Conservation (phyloP, 1,284 basidiomycete species). For the Dichomitus squalens region DNA sequence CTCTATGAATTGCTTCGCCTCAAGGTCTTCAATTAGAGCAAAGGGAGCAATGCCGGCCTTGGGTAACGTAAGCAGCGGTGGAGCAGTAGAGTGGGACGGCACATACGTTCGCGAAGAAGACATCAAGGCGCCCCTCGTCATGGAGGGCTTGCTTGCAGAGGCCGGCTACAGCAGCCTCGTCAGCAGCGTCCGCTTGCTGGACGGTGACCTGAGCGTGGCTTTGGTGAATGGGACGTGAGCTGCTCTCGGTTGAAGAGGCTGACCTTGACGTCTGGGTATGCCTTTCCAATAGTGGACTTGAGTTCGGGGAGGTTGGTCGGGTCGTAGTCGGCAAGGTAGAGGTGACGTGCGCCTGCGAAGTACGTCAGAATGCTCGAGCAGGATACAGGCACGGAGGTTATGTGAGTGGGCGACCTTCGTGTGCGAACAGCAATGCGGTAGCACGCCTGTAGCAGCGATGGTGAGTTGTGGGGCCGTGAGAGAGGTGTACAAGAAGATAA, state of each 20-base stretch:
- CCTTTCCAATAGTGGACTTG: constrained; percentile 63
- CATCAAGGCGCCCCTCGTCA: constrained; percentile 86
- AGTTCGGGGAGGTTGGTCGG: constrained; percentile 73
- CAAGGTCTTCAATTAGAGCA: constrained; percentile 55
- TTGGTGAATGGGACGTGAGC: not conserved
- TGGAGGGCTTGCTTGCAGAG: constrained; percentile 74
- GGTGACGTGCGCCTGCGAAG: constrained; percentile 70
- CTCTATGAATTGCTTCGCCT: constrained; percentile 72
- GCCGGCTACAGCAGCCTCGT: constrained; percentile 69
- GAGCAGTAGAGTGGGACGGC: constrained; percentile 6
- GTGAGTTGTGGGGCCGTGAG: constrained; percentile 5
- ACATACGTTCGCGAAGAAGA: constrained; percentile 92
- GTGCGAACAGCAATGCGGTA: constrained; percentile 74
- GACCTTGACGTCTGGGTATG: constrained; percentile 82
- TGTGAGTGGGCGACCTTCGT: constrained; percentile 61
- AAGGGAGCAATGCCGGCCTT: constrained; percentile 67
- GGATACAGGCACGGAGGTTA: constrained; percentile 6
- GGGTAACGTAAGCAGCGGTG: not conserved
- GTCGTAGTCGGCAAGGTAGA: constrained; percentile 85
- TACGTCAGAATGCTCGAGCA: not conserved
- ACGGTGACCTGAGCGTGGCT: constrained; percentile 58
- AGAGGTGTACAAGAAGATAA: not conserved
- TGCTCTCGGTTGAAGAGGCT: constrained; percentile 11
- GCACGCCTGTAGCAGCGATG: constrained; percentile 59
- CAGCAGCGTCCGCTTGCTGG: constrained; percentile 81